A percentile compares a stretch with the other conserved stretches of the same genome.
Evolutionary conservation across 805 yeast species (phyloP).

Genomic region (Candida coleopterorum): DNA sequence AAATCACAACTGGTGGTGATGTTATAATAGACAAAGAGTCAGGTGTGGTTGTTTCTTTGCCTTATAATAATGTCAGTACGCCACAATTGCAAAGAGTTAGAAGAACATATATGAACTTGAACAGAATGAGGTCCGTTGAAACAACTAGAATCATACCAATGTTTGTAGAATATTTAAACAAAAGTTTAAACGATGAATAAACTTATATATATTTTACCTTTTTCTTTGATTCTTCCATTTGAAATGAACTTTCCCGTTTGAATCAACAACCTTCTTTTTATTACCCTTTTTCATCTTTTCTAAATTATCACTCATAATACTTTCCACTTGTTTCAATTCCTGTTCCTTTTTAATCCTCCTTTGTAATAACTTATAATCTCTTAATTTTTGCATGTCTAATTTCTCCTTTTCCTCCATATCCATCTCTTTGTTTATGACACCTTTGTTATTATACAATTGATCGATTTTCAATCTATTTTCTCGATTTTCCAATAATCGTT

Average conservation of each 20-base stretch:
- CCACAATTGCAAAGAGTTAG: conserved; percentile 82
- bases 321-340: conserved; percentile 64
- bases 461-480: conserved; percentile 66
- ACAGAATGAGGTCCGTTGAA: conserved; percentile 74
- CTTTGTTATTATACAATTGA: conserved; percentile 48
- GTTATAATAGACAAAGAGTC: conserved; percentile 37
- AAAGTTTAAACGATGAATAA: conserved; percentile 42
- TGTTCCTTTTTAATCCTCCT: conserved; percentile 64
- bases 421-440: conserved; percentile 24
- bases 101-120: conserved; percentile 76
- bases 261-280: conserved; percentile 66
- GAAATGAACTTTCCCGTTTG: conserved; percentile 64
- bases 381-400: conserved; percentile 51
- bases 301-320: conserved; percentile 69
- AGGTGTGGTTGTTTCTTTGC: conserved; percentile 54
- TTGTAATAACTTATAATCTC: conserved; percentile 56
- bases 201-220: conserved; percentile 20
- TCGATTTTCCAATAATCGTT: conserved; percentile 51
- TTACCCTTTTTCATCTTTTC: conserved; percentile 89
- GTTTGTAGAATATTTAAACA: conserved; percentile 74
- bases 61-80: conserved; percentile 54
- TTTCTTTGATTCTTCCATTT: conserved; percentile 86
- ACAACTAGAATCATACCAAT: conserved; percentile 60
- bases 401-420: conserved; percentile 29
- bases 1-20: conserved; percentile 49